phyloP scores from a whole-genome alignment of 441 rosid genomes.

The Aleurites moluccanus region DNA sequence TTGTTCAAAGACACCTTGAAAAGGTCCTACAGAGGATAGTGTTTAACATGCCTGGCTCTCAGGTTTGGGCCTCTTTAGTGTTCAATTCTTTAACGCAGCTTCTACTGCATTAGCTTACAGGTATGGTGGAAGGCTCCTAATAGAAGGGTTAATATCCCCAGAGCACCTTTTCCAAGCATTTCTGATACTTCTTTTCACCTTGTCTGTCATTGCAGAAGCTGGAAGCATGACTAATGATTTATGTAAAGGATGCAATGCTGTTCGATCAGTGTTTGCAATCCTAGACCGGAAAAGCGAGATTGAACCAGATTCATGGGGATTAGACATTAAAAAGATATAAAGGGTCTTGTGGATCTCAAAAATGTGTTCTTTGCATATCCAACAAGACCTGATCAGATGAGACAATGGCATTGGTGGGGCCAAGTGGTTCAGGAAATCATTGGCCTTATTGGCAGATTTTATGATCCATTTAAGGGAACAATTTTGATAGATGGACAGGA shows the following conservation, averaged over 20 bases:
- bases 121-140: conserved; percentile 67
- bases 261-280: conserved; percentile 47
- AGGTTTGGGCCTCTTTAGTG: conserved; percentile 60
- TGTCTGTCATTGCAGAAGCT: conserved; percentile 62
- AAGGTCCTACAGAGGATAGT: conserved; percentile 64
- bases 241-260: conserved; percentile 51
- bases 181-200: conserved; percentile 50
- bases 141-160: conserved; percentile 30
- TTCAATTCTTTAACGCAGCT: conserved; percentile 59
- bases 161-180: conserved; percentile 59
- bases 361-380: conserved; percentile 62
- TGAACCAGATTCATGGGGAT: conserved; percentile 36
- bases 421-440: conserved; percentile 60
- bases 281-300: conserved; percentile 55
- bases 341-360: conserved; percentile 47
- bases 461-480: conserved; percentile 52
- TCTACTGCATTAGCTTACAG: conserved; percentile 56
- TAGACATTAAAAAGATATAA: conserved; percentile 38
- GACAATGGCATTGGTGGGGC: conserved; percentile 56
- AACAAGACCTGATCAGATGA: conserved; percentile 52
- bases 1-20: conserved; percentile 52
- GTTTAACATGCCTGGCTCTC: conserved; percentile 51
- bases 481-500: conserved; percentile 48
- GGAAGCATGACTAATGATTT: conserved; percentile 67
- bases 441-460: conserved; percentile 59